Conservation (phyloP, 2,329 filamentous ascomycete genomes). For the Penicillium sp. region DNA sequence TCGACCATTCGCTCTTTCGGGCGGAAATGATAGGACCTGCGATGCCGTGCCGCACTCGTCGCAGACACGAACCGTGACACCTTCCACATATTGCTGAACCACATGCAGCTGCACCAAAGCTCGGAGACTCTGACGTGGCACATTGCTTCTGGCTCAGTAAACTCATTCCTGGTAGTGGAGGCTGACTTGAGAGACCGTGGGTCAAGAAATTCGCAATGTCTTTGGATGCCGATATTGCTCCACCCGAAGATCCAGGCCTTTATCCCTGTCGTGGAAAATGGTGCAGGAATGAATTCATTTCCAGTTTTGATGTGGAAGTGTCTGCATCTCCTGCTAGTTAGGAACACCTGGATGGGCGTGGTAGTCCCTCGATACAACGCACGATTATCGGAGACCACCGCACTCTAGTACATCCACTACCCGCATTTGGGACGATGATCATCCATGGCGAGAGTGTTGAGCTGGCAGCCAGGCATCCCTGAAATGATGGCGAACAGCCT, state of each 20-base stretch:
- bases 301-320: conserved; percentile 20
- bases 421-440: conserved; percentile 30
- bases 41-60: conserved; percentile 38
- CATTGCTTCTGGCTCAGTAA: conserved; percentile 41
- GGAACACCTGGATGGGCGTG: conserved; percentile 9
- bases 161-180: conserved; percentile 34
- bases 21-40: conserved; percentile 41
- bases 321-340: conserved; percentile 19
- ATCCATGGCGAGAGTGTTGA: conserved; percentile 36
- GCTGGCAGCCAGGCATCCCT: conserved; percentile 41
- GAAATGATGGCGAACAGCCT: conserved; percentile 30
- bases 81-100: conserved; percentile 42
- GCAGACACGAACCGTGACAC: conserved; percentile 44
- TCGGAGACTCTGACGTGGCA: conserved; percentile 51
- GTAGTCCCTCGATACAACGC: conserved; percentile 25
- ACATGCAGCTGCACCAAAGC: conserved; percentile 48
- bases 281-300: conserved; percentile 19
- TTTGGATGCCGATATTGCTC: conserved; percentile 24
- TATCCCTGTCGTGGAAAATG: conserved; percentile 22
- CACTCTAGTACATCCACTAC: conserved; percentile 27
- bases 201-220: conserved; percentile 31
- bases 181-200: conserved; percentile 34
- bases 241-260: conserved; percentile 17
- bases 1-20: conserved; percentile 35
- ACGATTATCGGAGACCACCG: conserved; percentile 32